Evolutionary conservation across 352 stramenopile genomes (phyloP), one percentile per base, ranked within the genome.

Genomic region (Elongisporangium undulatum): DNA sequence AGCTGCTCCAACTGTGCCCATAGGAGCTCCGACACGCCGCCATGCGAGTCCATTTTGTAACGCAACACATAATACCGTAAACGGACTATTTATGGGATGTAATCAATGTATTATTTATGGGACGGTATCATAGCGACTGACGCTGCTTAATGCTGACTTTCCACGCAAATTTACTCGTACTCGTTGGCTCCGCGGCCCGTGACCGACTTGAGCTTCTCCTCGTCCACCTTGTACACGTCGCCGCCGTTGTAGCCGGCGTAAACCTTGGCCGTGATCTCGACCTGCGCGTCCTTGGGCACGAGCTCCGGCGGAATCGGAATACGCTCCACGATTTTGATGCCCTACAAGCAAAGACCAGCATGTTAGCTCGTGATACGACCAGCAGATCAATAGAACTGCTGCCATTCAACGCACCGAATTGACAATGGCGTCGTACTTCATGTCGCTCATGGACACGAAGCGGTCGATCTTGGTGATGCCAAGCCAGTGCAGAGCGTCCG

Each of bases 401-500:
- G 7, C 4, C 4, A 26, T 21, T 20, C 20, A 6, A 69, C 80
- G 49, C 77, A 95, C 88, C 66, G 96, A 98, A 12, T 86, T 95
- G 12, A 99, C 92, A 67, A 99, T 99, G 41, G 97, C 97, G 66
- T 99, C 94, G 83, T 99, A 99, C 72, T 99, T 99, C 97, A 99
- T 99, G 81, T 99, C 97, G 65, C 87, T 98, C 97, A 99, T 99
- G 53, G 90, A 97, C 51, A 98, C 91, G 56, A 98, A 98, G 61
- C 90, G 85, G 79, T 98, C 87, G 59, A 96, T 95, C 73, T 94
- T 95, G 16, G 75, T 96, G 63, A 96, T 97, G 54, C 97, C 97
- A 21, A 99, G 85, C 90, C 97, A 99, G 75, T 99, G 97, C n/a
- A 99, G 76, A 1, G 96, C 92, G 81, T 99, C 97, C 3, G 97